Conservation (phyloP, 2,329 filamentous ascomycete species). For the Periconia macrospinosa region DNA sequence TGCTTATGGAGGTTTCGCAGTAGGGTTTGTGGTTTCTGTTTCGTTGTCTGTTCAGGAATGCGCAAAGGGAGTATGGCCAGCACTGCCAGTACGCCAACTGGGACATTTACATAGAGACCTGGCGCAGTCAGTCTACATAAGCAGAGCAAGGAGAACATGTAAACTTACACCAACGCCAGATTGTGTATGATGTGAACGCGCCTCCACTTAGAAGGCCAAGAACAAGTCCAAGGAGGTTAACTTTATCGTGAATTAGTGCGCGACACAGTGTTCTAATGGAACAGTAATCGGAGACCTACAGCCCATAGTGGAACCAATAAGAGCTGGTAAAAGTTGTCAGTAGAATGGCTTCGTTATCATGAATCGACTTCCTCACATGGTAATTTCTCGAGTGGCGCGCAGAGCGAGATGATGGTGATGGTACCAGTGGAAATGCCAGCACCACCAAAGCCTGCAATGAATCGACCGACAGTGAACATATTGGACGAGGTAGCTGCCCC, state of each 20-base stretch:
- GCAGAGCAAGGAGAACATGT: not conserved
- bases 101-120: conserved; percentile 44
- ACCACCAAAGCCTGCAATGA: conserved; percentile 35
- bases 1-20: not conserved
- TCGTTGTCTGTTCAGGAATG: not conserved
- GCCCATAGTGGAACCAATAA: not conserved
- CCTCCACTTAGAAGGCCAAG: conserved; percentile 47
- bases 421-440: conserved; percentile 43
- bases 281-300: too few species aligned
- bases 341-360: too few species aligned
- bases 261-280: too few species aligned
- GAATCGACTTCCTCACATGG: too few species aligned
- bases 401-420: conserved; percentile 41
- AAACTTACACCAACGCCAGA: conserved; percentile 46
- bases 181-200: conserved; percentile 38
- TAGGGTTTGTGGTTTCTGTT: not conserved
- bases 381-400: conserved; percentile 32
- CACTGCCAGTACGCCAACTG: conserved; percentile 35
- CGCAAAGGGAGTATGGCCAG: not conserved
- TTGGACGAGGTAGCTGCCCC: conserved; percentile 43
- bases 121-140: not conserved
- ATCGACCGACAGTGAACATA: conserved; percentile 43
- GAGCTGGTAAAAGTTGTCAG: too few species aligned
- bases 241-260: conserved; percentile 3
- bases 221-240: conserved; percentile 1